A percentile compares a stretch with the other conserved stretches of the same genome.
Evolutionary conservation across 169 alveolate genomes (phyloP).

Genomic region (Plasmodium coatneyi): DNA sequence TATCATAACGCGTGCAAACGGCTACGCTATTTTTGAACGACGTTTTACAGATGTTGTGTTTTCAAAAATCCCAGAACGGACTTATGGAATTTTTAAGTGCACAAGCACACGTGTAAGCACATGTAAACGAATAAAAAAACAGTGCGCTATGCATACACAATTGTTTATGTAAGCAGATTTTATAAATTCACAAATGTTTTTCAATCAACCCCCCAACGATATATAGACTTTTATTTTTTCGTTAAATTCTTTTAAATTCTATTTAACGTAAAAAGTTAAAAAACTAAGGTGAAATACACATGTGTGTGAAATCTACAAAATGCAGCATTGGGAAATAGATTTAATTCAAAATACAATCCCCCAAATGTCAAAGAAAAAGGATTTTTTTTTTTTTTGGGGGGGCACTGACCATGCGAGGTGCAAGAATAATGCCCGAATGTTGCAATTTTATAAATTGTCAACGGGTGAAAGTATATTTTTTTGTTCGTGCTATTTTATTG

Average conservation of each 20-base stretch:
- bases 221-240: neutral
- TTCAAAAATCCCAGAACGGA: neutral
- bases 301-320: neutral
- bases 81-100: constrained; percentile 1
- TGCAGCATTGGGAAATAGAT: neutral
- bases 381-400: neutral
- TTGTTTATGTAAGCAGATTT: neutral
- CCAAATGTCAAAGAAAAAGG: neutral
- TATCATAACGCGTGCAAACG: neutral
- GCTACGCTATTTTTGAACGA: neutral
- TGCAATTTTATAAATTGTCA: neutral
- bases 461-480: neutral
- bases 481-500: neutral
- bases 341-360: neutral
- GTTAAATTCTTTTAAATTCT: neutral
- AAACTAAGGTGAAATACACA: neutral
- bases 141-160: neutral
- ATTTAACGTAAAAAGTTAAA: neutral
- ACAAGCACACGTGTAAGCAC: neutral
- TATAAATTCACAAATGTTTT: neutral
- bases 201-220: neutral
- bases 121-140: neutral
- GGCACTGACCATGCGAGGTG: neutral
- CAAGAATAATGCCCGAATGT: neutral
- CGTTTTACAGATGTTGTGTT: neutral